These are phyloP conservation scores for Jamesozyma piceae DNA, from an alignment of 805 yeast species.

Conservation along the genomic window DNA sequence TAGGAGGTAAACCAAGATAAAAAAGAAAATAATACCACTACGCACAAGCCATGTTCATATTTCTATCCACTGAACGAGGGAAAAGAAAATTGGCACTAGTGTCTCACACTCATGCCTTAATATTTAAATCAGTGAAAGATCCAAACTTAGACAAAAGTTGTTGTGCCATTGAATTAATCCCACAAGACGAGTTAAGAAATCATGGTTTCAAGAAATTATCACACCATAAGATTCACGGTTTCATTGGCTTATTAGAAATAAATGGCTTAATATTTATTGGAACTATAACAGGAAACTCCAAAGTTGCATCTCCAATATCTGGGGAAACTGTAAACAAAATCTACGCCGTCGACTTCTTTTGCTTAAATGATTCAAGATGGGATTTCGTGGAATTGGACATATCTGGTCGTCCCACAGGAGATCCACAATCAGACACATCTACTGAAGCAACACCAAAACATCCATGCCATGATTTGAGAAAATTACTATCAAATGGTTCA, in stretches of 20 bases:
- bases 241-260: conserved; percentile 74
- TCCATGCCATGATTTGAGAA: conserved; percentile 74
- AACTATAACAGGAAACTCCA: conserved; percentile 63
- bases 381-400: conserved; percentile 66
- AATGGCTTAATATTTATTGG: conserved; percentile 63
- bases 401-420: conserved; percentile 40
- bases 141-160: conserved; percentile 14
- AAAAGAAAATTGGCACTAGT: conserved; percentile 12
- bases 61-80: conserved; percentile 10
- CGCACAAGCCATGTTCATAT: conserved; percentile 27
- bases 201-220: conserved; percentile 36
- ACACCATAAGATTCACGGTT: conserved; percentile 46
- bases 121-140: conserved; percentile 15
- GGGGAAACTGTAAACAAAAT: conserved; percentile 74
- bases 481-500: conserved; percentile 75
- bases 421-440: conserved; percentile 13
- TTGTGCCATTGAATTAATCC: conserved; percentile 44
- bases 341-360: conserved; percentile 73
- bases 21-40: too few species aligned
- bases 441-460: conserved; percentile 41
- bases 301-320: conserved; percentile 75
- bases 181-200: conserved; percentile 31
- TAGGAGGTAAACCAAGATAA: too few species aligned
- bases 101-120: conserved; percentile 8
- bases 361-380: conserved; percentile 65